phyloP scores from a whole-genome alignment of 441 rosid genomes.

The Arabidopsis lyrata region DNA sequence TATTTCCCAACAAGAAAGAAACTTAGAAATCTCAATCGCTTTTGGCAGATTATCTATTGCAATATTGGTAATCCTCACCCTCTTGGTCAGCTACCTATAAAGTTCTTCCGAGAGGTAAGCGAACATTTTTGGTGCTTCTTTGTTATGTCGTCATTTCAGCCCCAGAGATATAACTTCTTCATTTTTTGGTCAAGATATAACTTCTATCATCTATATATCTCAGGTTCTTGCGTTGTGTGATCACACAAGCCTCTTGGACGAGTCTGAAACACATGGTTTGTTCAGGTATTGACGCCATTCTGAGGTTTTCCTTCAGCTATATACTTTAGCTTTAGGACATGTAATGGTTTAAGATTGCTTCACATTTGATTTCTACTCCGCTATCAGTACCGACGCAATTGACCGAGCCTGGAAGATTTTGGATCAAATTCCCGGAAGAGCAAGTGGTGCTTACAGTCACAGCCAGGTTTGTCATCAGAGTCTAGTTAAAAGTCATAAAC shows the following conservation, averaged over 20 bases:
- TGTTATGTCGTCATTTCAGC: neutral
- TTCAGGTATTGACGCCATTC: conserved; percentile 67
- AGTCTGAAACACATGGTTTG: conserved; percentile 80
- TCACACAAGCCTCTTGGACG: conserved; percentile 80
- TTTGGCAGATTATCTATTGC: conserved; percentile 80
- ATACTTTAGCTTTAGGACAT: neutral
- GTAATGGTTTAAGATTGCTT: conserved; percentile 8
- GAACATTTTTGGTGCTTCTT: neutral
- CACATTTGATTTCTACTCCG: neutral
- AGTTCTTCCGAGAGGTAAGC: conserved; percentile 84
- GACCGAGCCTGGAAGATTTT: conserved; percentile 86
- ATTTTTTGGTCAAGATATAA: conserved; percentile 10
- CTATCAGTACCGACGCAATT: conserved; percentile 75
- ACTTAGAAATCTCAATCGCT: neutral
- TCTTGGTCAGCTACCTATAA: conserved; percentile 88
- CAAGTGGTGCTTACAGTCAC: conserved; percentile 96
- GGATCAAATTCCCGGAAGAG: conserved; percentile 90
- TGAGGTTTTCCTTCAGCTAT: neutral
- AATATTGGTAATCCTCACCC: conserved; percentile 96
- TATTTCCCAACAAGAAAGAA: neutral
- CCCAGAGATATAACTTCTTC: neutral
- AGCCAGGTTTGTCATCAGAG: conserved; percentile 69
- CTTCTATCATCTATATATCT: conserved; percentile 14
- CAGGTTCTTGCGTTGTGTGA: conserved; percentile 94
- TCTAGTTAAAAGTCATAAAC: conserved; percentile 5